A percentile compares a stretch with the other conserved stretches of the same genome.
phyloP scores from a whole-genome alignment of 2,329 filamentous ascomycete genomes.

The Ophiosphaerella korrae region DNA sequence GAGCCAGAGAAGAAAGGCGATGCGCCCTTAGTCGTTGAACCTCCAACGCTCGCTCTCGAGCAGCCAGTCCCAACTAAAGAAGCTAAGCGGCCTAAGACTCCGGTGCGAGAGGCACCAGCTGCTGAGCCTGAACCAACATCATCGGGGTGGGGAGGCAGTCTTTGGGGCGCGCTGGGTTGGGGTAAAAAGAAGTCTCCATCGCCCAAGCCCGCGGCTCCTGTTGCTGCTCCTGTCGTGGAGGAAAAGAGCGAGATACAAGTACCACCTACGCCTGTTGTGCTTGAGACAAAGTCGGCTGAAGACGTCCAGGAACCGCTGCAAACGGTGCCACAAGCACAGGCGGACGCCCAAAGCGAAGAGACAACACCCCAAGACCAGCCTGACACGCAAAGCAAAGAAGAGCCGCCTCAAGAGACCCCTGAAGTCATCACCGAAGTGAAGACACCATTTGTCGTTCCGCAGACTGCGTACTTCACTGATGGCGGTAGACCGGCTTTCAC shows the following conservation, averaged over 20 bases:
- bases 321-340: no score
- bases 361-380: not conserved
- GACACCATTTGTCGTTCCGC: slow-evolving; percentile 5
- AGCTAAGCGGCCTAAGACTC: not conserved
- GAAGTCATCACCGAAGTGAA: not conserved
- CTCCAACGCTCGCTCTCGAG: not conserved
- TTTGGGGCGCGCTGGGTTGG: slow-evolving; percentile 41
- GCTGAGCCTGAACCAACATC: slow-evolving; percentile 11
- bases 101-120: not conserved
- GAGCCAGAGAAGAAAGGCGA: slow-evolving; percentile 3
- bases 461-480: slow-evolving; percentile 14
- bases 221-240: not conserved
- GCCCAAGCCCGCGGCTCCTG: slow-evolving; percentile 9
- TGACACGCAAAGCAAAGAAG: not conserved
- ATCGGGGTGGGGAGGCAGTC: slow-evolving; percentile 30
- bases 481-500: slow-evolving; percentile 10
- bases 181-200: slow-evolving; percentile 33
- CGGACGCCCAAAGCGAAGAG: not conserved
- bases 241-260: slow-evolving; percentile 9
- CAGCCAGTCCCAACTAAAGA: not conserved
- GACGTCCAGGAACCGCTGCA: no score
- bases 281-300: not conserved
- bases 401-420: not conserved
- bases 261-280: not conserved
- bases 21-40: not conserved